Percentiles rank a stretch among this genome's conserved stretches.
These are phyloP conservation scores for Xerocomus spinulosus DNA, from an alignment of 768 basidiomycete species.

Conservation along the genomic window DNA sequence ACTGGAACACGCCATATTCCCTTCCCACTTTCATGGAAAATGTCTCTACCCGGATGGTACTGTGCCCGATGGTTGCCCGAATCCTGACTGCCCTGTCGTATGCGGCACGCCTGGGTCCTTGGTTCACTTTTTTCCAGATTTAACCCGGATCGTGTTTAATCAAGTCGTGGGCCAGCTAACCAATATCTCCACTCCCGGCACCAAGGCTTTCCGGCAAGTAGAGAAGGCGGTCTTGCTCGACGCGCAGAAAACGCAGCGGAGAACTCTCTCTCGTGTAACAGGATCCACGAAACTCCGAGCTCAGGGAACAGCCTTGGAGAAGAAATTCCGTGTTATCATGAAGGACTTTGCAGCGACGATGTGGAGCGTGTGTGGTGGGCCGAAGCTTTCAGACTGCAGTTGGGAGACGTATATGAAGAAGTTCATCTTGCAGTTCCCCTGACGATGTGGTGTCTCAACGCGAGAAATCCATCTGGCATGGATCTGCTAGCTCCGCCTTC, in stretches of 20 bases:
- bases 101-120: slow-evolving; percentile 82
- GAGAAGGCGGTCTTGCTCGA: slow-evolving; percentile 40
- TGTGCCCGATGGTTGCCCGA: slow-evolving; percentile 69
- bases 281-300: slow-evolving; percentile 14
- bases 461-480: neutral
- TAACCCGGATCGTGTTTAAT: slow-evolving; percentile 48
- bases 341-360: slow-evolving; percentile 28
- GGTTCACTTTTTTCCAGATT: slow-evolving; percentile 56
- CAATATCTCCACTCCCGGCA: slow-evolving; percentile 35
- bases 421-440: slow-evolving; percentile 63
- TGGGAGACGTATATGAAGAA: slow-evolving; percentile 60
- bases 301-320: slow-evolving; percentile 16
- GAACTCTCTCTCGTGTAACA: slow-evolving; percentile 7
- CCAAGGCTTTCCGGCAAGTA: slow-evolving; percentile 39
- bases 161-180: slow-evolving; percentile 35
- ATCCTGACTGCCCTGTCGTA: slow-evolving; percentile 72
- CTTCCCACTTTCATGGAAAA: slow-evolving; percentile 72
- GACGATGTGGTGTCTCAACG: slow-evolving; percentile 17
- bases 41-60: slow-evolving; percentile 50
- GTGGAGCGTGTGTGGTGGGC: slow-evolving; percentile 43
- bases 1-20: slow-evolving; percentile 59
- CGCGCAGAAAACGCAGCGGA: slow-evolving; percentile 14
- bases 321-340: slow-evolving; percentile 34
- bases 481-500: slow-evolving; percentile 3
- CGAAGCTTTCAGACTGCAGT: slow-evolving; percentile 45